Conservation (phyloP, 164 flowering plant species). For the Stephania yunnanensis region DNA sequence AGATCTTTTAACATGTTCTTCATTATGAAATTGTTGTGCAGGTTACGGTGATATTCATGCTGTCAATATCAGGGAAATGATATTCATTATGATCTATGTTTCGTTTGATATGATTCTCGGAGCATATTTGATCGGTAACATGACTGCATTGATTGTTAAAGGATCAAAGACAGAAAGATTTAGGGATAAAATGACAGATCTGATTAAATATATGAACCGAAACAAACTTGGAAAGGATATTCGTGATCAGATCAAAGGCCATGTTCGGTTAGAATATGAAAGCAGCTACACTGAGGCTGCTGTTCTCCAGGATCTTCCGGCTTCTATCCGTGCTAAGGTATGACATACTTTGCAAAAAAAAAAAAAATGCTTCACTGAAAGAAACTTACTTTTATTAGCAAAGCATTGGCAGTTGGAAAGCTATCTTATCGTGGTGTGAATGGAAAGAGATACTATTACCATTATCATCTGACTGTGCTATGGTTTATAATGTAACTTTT, state of each 20-base stretch:
- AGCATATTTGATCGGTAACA: slow-evolving; percentile 79
- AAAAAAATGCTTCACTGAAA: neutral
- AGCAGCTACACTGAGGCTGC: slow-evolving; percentile 57
- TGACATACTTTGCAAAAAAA: neutral
- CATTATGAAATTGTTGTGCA: slow-evolving; percentile 17
- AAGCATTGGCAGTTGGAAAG: too few relatives aligned
- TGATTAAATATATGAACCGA: slow-evolving; percentile 65
- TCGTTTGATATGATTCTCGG: slow-evolving; percentile 86
- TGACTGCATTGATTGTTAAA: slow-evolving; percentile 80
- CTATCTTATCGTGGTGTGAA: neutral
- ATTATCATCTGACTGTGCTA: neutral
- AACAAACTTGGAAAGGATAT: slow-evolving; percentile 53
- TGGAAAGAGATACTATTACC: neutral
- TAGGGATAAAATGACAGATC: slow-evolving; percentile 74
- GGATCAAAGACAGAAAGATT: slow-evolving; percentile 77
- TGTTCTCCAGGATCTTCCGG: slow-evolving; percentile 74
- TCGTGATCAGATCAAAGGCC: slow-evolving; percentile 58
- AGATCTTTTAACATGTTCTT: neutral
- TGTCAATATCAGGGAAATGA: slow-evolving; percentile 74
- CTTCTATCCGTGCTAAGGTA: slow-evolving; percentile 71
- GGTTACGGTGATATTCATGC: slow-evolving; percentile 92
- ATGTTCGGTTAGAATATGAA: slow-evolving; percentile 63
- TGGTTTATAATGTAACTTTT: neutral
- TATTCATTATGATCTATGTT: slow-evolving; percentile 70
- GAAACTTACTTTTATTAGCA: neutral